phyloP scores from a whole-genome alignment of 768 basidiomycete genomes.

The Neoboletus magnificus region DNA sequence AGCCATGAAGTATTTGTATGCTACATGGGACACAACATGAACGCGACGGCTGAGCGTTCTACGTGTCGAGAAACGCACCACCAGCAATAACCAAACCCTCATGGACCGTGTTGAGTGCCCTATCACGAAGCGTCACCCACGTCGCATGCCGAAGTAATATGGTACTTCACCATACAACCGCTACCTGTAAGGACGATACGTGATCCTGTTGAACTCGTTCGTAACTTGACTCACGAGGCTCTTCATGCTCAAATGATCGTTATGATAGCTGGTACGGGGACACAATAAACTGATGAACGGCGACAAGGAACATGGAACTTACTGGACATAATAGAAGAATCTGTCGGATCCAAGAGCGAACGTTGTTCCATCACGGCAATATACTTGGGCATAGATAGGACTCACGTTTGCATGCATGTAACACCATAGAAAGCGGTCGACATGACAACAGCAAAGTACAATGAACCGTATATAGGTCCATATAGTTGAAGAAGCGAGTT shows the following conservation, averaged over 20 bases:
- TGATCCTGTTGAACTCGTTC: not conserved
- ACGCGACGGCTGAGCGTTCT: not conserved
- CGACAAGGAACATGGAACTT: not conserved
- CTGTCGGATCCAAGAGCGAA: not conserved
- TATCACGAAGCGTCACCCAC: not conserved
- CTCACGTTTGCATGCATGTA: too few relatives aligned
- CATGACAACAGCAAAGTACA: too few relatives aligned
- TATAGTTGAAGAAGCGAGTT: not conserved
- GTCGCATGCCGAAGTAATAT: too few relatives aligned
- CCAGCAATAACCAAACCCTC: constrained; percentile 8
- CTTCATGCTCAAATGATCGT: constrained; percentile 2
- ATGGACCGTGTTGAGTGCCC: constrained; percentile 9
- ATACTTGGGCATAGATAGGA: not conserved
- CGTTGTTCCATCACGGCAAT: not conserved
- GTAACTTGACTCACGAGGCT: constrained; percentile 2
- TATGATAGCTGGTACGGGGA: constrained; percentile 4
- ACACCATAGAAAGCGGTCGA: too few relatives aligned
- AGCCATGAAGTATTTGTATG: constrained; percentile 4
- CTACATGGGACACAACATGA: not conserved
- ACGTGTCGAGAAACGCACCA: constrained; percentile 1
- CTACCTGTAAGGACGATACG: constrained; percentile 3
- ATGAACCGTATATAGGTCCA: not conserved
- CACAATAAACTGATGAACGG: not conserved
- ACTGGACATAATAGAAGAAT: constrained; percentile 14
- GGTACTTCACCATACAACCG: constrained; percentile 5